Percentiles rank a stretch among this genome's conserved stretches.
These are phyloP conservation scores for Xylaria sp. DNA, from an alignment of 2,329 filamentous ascomycete species.

Conservation along the genomic window DNA sequence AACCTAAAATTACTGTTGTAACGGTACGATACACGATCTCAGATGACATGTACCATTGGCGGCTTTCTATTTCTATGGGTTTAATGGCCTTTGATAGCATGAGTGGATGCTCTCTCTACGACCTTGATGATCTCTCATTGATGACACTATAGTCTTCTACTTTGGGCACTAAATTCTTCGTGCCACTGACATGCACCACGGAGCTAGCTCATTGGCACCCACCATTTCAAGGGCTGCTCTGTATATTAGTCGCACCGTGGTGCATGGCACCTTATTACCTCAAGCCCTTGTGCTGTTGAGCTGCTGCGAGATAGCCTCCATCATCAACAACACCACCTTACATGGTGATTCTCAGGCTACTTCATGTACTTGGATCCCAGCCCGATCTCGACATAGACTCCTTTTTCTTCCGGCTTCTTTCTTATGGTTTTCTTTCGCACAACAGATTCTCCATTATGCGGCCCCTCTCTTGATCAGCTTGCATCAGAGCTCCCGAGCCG, in stretches of 20 bases:
- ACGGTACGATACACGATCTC: conserved; percentile 48
- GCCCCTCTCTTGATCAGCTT: conserved; percentile 16
- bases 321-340: conserved; percentile 20
- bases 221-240: conserved; percentile 42
- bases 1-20: conserved; percentile 41
- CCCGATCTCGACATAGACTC: conserved; percentile 45
- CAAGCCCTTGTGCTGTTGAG: conserved; percentile 33
- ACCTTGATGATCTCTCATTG: conserved; percentile 45
- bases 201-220: conserved; percentile 41
- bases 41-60: conserved; percentile 41
- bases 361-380: conserved; percentile 45
- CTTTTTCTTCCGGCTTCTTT: conserved; percentile 33
- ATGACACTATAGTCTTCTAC: conserved; percentile 38
- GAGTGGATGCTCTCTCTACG: conserved; percentile 49
- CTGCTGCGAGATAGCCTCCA: conserved; percentile 33
- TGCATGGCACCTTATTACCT: conserved; percentile 37
- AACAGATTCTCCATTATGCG: neutral
- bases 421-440: conserved; percentile 31
- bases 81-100: conserved; percentile 44
- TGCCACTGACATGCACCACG: conserved; percentile 35
- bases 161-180: conserved; percentile 36
- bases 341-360: conserved; percentile 37
- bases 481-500: neutral
- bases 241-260: conserved; percentile 48
- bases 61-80: conserved; percentile 41